A percentile compares a stretch with the other conserved stretches of the same genome.
These are phyloP conservation scores for Effrenium voratum DNA, from an alignment of 73 alveolate genomes.

Conservation along the genomic window DNA sequence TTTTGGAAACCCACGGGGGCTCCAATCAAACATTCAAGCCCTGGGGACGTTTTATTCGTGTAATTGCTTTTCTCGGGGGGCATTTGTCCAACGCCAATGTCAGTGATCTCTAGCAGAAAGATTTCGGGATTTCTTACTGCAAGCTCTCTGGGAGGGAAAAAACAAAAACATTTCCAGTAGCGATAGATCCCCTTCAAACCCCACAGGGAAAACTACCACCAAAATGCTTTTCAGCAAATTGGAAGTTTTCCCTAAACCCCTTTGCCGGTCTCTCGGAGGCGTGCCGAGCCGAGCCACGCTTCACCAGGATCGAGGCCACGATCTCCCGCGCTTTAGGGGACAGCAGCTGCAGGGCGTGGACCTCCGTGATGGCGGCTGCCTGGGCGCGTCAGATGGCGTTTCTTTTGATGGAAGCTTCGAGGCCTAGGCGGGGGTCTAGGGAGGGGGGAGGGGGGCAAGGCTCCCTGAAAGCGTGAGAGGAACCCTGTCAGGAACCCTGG, in stretches of 20 bases:
- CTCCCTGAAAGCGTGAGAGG: no score
- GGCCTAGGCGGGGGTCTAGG: neutral
- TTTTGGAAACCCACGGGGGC: no score
- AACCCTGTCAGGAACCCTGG: no score
- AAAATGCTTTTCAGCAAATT: neutral
- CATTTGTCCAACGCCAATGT: neutral
- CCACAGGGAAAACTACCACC: neutral
- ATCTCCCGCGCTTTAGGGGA: constrained; percentile 51
- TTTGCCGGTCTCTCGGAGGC: neutral
- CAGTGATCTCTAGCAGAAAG: neutral
- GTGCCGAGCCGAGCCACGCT: constrained; percentile 24
- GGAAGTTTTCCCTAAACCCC: neutral
- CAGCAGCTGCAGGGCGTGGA: constrained; percentile 64
- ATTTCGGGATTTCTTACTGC: neutral
- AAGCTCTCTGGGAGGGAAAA: neutral
- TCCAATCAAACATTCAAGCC: no score
- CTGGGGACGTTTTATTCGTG: no score
- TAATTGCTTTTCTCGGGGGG: no score
- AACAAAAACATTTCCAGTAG: no score
- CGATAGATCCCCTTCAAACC: no score
- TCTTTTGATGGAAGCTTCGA: neutral
- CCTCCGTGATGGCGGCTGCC: constrained; percentile 71
- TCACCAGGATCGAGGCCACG: constrained; percentile 66
- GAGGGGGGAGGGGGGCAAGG: no score
- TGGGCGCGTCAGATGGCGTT: neutral